Base-by-base conservation (phyloP, 768 basidiomycete species). In the Cystofilobasidium capitatum region DNA sequence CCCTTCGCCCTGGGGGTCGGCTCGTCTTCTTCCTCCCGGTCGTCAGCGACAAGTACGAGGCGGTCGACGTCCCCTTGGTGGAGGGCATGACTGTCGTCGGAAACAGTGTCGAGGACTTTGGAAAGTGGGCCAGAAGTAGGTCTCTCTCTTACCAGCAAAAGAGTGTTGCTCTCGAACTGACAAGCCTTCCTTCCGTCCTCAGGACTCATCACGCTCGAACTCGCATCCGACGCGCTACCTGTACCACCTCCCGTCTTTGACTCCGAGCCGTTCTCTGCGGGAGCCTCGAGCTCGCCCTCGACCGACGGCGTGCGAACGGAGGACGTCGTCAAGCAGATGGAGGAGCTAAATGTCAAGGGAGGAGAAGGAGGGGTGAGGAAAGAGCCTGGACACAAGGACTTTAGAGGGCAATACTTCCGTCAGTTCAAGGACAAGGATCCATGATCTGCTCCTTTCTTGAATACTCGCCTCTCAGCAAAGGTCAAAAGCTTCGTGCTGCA, bases 81-180 rank as follows among this genome's bases (percentile, higher is more conserved):
- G 81, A 91, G 29, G 93, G 92, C 1, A 92, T 98, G 88, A 85
- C 85, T 71, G 77, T 98, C 24, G 81, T 92, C 49, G 86, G 87
- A 0, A 93, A 94, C 75, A 92, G 90, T 40, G 77, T 91, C 70
- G 92, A 99, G 58, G 65, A 66, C 58, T 66, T 66, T 29, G 65
- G 65, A 29, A 59, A 60, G 26, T 66, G 65, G 65, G 65, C 65
- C 1, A 26, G 65, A 20, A 42, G 65, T 66, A 14, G 29, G 65
- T 64, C 45, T 20, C 17, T 29, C 72, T 94, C 91, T 81, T 99
- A 65, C 10, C 72, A 74, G 45, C 70, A 71, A 22, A 26, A 44
- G 22, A 22, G 42, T 12, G 12, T 22, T 22, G 22, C 22, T 22
- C 3, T 7, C 57, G 3, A 22, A 10, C 33, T 36, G 37, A 58